phyloP scores from a whole-genome alignment of 352 stramenopile genomes.

The Phytophthora brassicae region DNA sequence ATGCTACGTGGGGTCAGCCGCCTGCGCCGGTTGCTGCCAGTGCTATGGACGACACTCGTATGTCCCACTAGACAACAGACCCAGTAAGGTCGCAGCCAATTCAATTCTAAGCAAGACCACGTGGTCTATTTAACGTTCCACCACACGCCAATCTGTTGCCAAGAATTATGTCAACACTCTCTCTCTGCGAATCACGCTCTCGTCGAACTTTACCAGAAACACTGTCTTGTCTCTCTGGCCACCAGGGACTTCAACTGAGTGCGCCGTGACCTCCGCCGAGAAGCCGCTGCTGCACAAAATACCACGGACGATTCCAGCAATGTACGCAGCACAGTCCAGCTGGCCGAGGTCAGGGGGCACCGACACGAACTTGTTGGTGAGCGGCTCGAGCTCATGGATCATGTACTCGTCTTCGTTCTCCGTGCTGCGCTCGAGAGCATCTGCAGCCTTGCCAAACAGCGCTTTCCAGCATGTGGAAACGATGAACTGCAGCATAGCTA shows the following conservation, averaged over 20 bases:
- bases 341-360: constrained; percentile 94
- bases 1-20: constrained; percentile 71
- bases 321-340: constrained; percentile 96
- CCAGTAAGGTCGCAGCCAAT: background rate
- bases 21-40: constrained; percentile 2
- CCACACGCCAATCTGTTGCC: background rate
- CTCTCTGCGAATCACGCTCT: constrained; percentile 80
- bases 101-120: constrained; percentile 23
- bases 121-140: constrained; percentile 43
- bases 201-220: constrained; percentile 88
- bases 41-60: constrained; percentile 50
- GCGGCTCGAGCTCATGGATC: constrained; percentile 93
- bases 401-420: constrained; percentile 99
- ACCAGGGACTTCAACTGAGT: constrained; percentile 66
- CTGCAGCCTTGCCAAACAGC: constrained; percentile 96
- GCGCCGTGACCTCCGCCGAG: constrained; percentile 76
- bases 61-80: constrained; percentile 33
- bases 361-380: constrained; percentile 97
- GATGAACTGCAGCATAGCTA: constrained; percentile 93
- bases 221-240: constrained; percentile 80
- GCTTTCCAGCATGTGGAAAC: constrained; percentile 94
- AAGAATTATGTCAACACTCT: constrained; percentile 51
- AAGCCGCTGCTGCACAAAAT: constrained; percentile 86
- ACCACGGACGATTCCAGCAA: constrained; percentile 93
- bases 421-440: constrained; percentile 95